Evolutionary conservation across 768 basidiomycete genomes (phyloP), one percentile per base, ranked within the genome.

Genomic region (Pulveroboletus sp.): DNA sequence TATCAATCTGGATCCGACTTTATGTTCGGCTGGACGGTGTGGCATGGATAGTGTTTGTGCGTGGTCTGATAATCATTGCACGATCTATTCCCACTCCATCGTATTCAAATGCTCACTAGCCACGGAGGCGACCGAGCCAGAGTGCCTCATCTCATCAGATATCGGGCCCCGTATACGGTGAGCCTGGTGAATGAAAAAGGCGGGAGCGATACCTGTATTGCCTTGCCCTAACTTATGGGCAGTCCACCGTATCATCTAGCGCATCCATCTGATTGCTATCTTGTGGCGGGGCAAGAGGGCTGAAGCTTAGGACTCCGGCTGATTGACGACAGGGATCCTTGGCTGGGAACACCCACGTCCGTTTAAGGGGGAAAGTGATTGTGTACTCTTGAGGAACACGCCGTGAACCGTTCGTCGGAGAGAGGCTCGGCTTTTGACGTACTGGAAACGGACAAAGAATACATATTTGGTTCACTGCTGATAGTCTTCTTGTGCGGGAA

Each of bases 1-100:
- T n/a, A n/a, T n/a, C 55, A 26, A 6, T 37, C 50, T 27, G 42
- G 47, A 43, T 54, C 52, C 43, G 47, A 62, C 45, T 40, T 63
- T 62, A 53, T 53, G 57, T 56, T 41, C 41, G 24, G 32, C 30
- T 41, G 34, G 17, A 35, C 4, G 12, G 35, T 49, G 24, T 62
- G 46, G 27, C 32, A 16, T 58, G 43, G 22, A 52, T 63, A 57
- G 53, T 36, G 49, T 54, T 59, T 50, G 54, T 56, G 54, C 62
- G 59, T 55, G 45, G 45, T 43, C n/a, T 45, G 62, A 54, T 58
- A 49, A 63, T 53, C 55, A 48, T 17, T 29, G n/a, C 19, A 27
- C 9, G 46, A 52, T 47, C 22, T 29, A 36, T 27, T 47, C 30
- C 36, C 43, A 19, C 41, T 41, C 36, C 47, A 44, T 42, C 48